Percentiles rank a stretch among this genome's conserved stretches.
phyloP scores from a whole-genome alignment of 139 green algal genomes.

The Chlorella sp. region DNA sequence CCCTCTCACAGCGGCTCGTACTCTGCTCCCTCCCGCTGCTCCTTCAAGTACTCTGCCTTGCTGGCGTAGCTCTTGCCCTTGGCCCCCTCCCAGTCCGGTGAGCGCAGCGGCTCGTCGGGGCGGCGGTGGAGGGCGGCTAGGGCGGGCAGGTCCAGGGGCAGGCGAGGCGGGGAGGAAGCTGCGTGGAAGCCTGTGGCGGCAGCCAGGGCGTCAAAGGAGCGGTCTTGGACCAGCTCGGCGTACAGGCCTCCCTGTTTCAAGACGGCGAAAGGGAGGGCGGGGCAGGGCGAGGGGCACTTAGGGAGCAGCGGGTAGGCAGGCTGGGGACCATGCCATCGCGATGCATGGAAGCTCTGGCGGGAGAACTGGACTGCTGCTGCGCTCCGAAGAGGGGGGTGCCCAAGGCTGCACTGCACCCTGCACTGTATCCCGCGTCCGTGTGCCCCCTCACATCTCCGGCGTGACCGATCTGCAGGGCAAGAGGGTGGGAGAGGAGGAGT shows the following conservation, averaged over 20 bases:
- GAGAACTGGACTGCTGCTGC: too few relatives aligned
- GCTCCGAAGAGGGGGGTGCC: too few relatives aligned
- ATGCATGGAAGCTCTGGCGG: too few relatives aligned
- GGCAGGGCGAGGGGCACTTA: too few relatives aligned
- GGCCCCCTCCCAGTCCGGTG: neutral
- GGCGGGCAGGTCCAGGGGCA: constrained; percentile 1
- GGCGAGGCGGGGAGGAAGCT: neutral
- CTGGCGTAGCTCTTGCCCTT: neutral
- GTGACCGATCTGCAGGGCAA: constrained; percentile 54
- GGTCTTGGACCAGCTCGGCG: constrained; percentile 64
- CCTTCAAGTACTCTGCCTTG: constrained; percentile 14
- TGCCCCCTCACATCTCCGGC: constrained; percentile 45
- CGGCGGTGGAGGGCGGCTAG: constrained; percentile 4
- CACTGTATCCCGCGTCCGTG: too few relatives aligned
- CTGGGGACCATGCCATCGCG: too few relatives aligned
- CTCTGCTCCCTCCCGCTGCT: neutral
- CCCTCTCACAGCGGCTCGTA: neutral
- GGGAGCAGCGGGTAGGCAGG: too few relatives aligned
- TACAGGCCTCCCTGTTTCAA: constrained; percentile 53
- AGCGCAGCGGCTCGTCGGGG: neutral
- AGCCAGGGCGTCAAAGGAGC: constrained; percentile 56
- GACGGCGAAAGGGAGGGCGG: too few relatives aligned
- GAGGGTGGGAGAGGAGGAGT: neutral
- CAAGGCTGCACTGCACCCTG: too few relatives aligned
- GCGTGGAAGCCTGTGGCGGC: constrained; percentile 33